These are phyloP conservation scores for Sedum album DNA, from an alignment of 164 flowering plant species.

Conservation along the genomic window DNA sequence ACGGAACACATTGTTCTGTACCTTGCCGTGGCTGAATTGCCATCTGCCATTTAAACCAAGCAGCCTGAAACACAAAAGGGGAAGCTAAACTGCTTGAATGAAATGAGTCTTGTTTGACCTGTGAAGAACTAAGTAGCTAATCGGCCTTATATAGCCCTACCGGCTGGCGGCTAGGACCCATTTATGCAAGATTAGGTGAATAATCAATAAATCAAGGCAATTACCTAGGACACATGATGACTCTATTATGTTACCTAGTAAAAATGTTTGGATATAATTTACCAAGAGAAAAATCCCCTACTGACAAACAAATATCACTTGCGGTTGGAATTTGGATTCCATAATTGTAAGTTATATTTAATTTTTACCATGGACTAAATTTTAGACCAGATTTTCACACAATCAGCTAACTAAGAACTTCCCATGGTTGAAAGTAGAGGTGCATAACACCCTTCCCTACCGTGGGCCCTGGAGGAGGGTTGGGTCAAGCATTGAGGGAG, in stretches of 20 bases:
- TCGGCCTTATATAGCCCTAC: not conserved
- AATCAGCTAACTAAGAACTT: not conserved
- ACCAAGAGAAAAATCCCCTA: not conserved
- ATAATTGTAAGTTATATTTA: not conserved
- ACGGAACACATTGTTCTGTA: slow-evolving; percentile 4
- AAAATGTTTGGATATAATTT: not conserved
- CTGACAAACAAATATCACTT: not conserved
- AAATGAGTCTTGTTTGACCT: not conserved
- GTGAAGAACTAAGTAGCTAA: not conserved
- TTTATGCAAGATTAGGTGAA: not conserved
- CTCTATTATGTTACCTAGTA: not conserved
- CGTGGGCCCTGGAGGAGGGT: not conserved
- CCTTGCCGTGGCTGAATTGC: not conserved
- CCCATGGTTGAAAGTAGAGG: not conserved
- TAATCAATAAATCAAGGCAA: not conserved
- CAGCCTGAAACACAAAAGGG: not conserved
- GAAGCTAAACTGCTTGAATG: not conserved
- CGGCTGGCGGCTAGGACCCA: not conserved
- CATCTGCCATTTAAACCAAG: not conserved
- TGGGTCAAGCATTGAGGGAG: not conserved
- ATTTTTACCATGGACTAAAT: not conserved
- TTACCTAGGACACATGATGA: not conserved
- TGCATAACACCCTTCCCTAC: not conserved
- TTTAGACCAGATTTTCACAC: too few species aligned
- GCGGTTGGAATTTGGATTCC: not conserved